Percentiles rank a stretch among this genome's conserved stretches.
phyloP scores from a whole-genome alignment of 2,329 filamentous ascomycete species.

The Colletotrichum sp. region DNA sequence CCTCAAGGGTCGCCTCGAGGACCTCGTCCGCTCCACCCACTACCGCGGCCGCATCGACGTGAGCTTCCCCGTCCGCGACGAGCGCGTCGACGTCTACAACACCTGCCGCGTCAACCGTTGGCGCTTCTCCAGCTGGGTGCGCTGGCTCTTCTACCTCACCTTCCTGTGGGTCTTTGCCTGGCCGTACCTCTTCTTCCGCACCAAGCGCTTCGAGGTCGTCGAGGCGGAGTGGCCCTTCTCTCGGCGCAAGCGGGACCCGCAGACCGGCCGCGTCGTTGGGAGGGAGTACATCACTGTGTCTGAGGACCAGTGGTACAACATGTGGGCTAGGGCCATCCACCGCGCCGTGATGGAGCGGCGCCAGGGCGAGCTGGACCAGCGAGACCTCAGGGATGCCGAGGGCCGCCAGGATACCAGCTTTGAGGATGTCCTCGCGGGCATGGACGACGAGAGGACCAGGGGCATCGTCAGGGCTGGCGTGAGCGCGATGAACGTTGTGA shows the following conservation, averaged over 20 bases:
- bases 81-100: constrained; percentile 67
- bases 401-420: constrained; percentile 39
- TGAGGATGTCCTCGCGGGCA: constrained; percentile 28
- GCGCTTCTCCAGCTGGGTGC: constrained; percentile 68
- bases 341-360: constrained; percentile 63
- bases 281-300: constrained; percentile 56
- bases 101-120: constrained; percentile 66
- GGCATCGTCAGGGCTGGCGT: constrained; percentile 53
- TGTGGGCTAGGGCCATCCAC: constrained; percentile 66
- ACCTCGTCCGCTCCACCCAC: constrained; percentile 66
- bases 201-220: constrained; percentile 70
- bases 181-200: constrained; percentile 72
- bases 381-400: constrained; percentile 54
- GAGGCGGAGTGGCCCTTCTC: constrained; percentile 66
- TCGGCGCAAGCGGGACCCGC: constrained; percentile 17
- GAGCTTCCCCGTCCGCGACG: constrained; percentile 63
- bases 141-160: constrained; percentile 68
- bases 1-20: constrained; percentile 50
- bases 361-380: constrained; percentile 60
- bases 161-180: constrained; percentile 74
- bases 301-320: constrained; percentile 66
- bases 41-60: constrained; percentile 69
- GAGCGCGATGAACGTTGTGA: constrained; percentile 56
- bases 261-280: constrained; percentile 25
- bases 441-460: constrained; percentile 44